Evolutionary conservation across 495 filamentous ascomycete species (phyloP).

Genomic region (Aspergillus heteromorphus): DNA sequence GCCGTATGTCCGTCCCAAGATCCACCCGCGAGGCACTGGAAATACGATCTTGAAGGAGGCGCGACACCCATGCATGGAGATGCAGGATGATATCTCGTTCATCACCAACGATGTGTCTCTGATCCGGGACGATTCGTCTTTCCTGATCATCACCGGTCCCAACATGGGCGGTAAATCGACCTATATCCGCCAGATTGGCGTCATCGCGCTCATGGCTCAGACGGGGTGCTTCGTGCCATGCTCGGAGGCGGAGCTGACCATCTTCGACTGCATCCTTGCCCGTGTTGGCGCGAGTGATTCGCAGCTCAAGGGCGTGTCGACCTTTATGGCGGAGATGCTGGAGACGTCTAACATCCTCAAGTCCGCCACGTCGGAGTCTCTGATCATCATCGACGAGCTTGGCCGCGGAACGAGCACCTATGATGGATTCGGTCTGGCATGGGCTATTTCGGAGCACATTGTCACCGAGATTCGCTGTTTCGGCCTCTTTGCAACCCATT

Average conservation of each 20-base stretch:
- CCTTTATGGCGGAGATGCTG: constrained; percentile 99
- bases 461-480: constrained; percentile 90
- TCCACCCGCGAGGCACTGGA: constrained; percentile 88
- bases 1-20: constrained; percentile 83
- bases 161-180: constrained; percentile 99
- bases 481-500: constrained; percentile 94
- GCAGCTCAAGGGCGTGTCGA: constrained; percentile 96
- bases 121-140: constrained; percentile 73
- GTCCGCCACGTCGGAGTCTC: constrained; percentile 83
- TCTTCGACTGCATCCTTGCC: constrained; percentile 97
- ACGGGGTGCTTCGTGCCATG: constrained; percentile 96
- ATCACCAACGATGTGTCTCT: constrained; percentile 96
- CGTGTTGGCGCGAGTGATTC: constrained; percentile 93
- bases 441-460: constrained; percentile 98
- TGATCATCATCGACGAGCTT: constrained; percentile 99
- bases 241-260: constrained; percentile 80
- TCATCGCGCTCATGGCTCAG: constrained; percentile 97
- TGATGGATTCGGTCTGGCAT: constrained; percentile 95
- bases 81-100: constrained; percentile 98
- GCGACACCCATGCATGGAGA: constrained; percentile 96
- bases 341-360: constrained; percentile 99
- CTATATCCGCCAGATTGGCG: constrained; percentile 96
- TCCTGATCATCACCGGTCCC: constrained; percentile 95
- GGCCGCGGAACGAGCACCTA: constrained; percentile 97
- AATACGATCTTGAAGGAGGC: constrained; percentile 88